phyloP scores from a whole-genome alignment of 2,329 filamentous ascomycete genomes.

The Paecilomyces sp. region DNA sequence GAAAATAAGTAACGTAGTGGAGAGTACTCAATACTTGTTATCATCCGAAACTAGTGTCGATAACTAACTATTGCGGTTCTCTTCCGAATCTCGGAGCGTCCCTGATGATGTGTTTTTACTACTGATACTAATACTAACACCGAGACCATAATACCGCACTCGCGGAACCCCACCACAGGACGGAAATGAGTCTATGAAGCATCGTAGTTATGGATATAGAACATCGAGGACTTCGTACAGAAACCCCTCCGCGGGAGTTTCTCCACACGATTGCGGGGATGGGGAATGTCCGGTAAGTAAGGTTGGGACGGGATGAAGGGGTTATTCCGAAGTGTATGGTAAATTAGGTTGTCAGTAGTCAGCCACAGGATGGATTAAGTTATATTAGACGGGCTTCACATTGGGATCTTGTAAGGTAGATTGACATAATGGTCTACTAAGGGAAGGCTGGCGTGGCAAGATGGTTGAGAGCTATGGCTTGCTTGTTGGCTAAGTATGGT shows the following conservation, averaged over 20 bases:
- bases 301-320: background rate
- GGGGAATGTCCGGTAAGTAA: background rate
- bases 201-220: background rate
- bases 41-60: too few relatives aligned
- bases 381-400: background rate
- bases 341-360: background rate
- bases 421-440: too few relatives aligned
- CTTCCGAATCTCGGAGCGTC: background rate
- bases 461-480: too few relatives aligned
- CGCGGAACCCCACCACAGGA: background rate
- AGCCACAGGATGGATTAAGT: background rate
- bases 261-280: background rate
- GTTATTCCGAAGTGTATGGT: background rate
- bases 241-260: background rate
- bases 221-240: background rate
- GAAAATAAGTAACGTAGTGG: too few relatives aligned
- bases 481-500: too few relatives aligned
- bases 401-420: too few relatives aligned
- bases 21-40: too few relatives aligned
- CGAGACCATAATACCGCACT: background rate
- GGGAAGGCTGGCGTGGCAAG: too few relatives aligned
- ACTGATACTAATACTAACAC: background rate
- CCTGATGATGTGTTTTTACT: background rate
- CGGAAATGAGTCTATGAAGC: background rate
- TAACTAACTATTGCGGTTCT: background rate